Conservation (phyloP, 2,329 filamentous ascomycete species). For the Neonectria sp. region DNA sequence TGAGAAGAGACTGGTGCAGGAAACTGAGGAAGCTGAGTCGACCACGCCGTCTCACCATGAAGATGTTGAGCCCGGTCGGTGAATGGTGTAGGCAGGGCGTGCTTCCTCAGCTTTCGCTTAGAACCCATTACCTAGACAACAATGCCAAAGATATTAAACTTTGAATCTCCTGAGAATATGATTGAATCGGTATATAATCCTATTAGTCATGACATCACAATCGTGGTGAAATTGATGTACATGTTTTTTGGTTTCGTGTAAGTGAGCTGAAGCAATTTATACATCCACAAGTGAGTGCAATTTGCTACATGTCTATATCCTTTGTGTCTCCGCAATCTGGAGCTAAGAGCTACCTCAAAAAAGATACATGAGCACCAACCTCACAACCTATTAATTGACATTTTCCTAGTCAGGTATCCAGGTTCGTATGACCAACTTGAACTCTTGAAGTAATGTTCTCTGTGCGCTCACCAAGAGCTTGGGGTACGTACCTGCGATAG, state of each 20-base stretch:
- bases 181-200: background rate
- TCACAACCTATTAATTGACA: too few relatives aligned
- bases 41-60: constrained; percentile 36
- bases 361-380: too few relatives aligned
- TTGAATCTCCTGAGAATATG: background rate
- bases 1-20: constrained; percentile 38
- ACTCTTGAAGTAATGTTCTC: background rate
- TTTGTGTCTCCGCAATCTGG: too few relatives aligned
- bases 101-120: background rate
- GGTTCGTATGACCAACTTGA: background rate
- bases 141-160: background rate
- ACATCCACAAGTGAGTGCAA: too few relatives aligned
- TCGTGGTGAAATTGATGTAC: background rate
- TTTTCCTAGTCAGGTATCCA: background rate
- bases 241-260: too few relatives aligned
- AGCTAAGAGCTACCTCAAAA: too few relatives aligned
- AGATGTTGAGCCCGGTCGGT: constrained; percentile 28
- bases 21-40: constrained; percentile 34
- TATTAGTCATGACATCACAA: background rate
- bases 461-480: background rate
- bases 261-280: too few relatives aligned
- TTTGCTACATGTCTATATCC: too few relatives aligned
- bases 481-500: background rate
- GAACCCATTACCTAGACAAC: too few relatives aligned
- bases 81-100: background rate